Evolutionary conservation across 257 asterid species (phyloP), one percentile per base, ranked within the genome.

Genomic region (Nyctanthes arbortristis): DNA sequence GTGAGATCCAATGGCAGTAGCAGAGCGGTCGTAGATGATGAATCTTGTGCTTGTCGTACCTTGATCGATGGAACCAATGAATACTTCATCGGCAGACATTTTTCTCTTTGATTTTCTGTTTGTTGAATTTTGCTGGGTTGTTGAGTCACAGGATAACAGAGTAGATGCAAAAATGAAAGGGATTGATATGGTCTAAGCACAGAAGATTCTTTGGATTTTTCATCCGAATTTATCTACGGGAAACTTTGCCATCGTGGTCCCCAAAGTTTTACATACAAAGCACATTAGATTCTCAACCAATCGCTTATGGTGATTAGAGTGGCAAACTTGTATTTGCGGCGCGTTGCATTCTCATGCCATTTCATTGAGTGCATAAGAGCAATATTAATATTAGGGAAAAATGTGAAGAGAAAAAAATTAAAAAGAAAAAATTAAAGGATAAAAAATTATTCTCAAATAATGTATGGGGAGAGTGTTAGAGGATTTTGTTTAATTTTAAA

Each of bases 1-100:
- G 70, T 94, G 99, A 56, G 99, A 91, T 77, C 87, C 99, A 28
- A 91, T 69, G 16, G 91, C 34, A 0, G 80, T 70, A 1, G 93
- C 96, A 35, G 78, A 76, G 31, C 84, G 82, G 29, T 91, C 97
- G 65, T 91, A 91, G 78, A 94, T 84, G 78, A 94, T 80, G 89
- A 93, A 93, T 69, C 99, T 73, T 5, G 99, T 87, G 84, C 99
- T 93, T 39, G 97, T 91, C 0, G 99, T 91, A 24, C 99, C 99
- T 75, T 94, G 99, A 89, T 94, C 99, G 11, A 94, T 77, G 1
- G 99, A 83, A 0, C 96, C 99, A 47, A 94, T 77, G 70, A 80
- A 94, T 10, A 80, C 91, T 25, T 84, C 86, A 30, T 67, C 66
- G 24, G 25, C 52, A n/a, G 85, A 63, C 85, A 82, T 82, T 56